Conservation (phyloP, 768 basidiomycete genomes). For the Russula sp. region DNA sequence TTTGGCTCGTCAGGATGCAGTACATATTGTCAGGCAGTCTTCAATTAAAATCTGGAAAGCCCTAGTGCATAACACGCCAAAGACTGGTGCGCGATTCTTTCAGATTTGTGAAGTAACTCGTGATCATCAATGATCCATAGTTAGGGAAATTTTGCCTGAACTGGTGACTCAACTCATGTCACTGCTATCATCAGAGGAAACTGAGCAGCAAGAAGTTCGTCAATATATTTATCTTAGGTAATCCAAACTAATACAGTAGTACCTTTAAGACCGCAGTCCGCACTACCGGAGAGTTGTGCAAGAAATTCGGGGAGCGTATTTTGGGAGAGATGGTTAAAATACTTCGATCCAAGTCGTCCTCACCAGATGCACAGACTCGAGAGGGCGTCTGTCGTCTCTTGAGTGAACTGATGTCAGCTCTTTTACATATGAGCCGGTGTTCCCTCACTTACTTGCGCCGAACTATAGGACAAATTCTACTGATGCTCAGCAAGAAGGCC, state of each 20-base stretch:
- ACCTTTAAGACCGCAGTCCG: conserved; percentile 68
- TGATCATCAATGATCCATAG: conserved; percentile 31
- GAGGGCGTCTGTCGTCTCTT: conserved; percentile 87
- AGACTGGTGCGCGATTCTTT: conserved; percentile 54
- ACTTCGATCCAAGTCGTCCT: conserved; percentile 57
- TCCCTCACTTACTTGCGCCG: conserved; percentile 10
- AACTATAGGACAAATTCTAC: conserved; percentile 69
- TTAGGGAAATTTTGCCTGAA: conserved; percentile 85
- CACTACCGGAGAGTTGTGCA: conserved; percentile 82
- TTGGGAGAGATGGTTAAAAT: conserved; percentile 77
- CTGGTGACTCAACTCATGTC: conserved; percentile 71
- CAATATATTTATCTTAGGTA: background rate
- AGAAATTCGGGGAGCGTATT: conserved; percentile 92
- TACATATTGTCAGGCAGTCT: conserved; percentile 81
- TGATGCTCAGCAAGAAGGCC: conserved; percentile 75
- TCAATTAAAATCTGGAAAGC: conserved; percentile 98
- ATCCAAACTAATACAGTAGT: background rate
- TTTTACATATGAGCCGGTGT: background rate
- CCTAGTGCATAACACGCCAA: conserved; percentile 87
- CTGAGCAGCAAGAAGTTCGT: conserved; percentile 83
- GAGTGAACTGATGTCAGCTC: conserved; percentile 75
- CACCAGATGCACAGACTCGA: conserved; percentile 53
- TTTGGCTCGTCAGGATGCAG: conserved; percentile 88
- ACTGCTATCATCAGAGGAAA: conserved; percentile 69
- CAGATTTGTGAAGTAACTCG: background rate